phyloP scores from a whole-genome alignment of 2,329 filamentous ascomycete species.

The Venturia effusa region DNA sequence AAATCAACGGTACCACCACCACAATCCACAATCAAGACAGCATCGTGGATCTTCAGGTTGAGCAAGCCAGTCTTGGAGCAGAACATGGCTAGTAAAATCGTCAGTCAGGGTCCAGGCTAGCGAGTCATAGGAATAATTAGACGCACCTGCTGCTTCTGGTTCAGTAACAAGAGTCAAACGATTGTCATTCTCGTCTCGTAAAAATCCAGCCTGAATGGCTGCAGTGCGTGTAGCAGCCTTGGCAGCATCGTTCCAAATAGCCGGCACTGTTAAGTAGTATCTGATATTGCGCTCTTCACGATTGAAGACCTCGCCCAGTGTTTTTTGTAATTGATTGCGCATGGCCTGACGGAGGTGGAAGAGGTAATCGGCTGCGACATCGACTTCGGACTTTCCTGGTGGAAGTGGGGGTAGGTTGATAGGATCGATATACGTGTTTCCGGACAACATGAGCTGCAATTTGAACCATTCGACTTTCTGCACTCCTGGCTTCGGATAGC shows the following conservation, averaged over 20 bases:
- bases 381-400: slow-evolving; percentile 95
- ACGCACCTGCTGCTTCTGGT: slow-evolving; percentile 77
- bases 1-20: slow-evolving; percentile 97
- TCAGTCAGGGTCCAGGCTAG: not conserved
- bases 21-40: slow-evolving; percentile 96
- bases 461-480: slow-evolving; percentile 99
- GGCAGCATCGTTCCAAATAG: slow-evolving; percentile 98
- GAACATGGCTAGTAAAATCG: slow-evolving; percentile 48
- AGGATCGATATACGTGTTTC: slow-evolving; percentile 97
- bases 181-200: slow-evolving; percentile 96
- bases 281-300: slow-evolving; percentile 95
- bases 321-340: slow-evolving; percentile 92
- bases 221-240: slow-evolving; percentile 94
- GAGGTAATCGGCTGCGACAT: slow-evolving; percentile 97
- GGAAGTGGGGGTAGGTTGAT: slow-evolving; percentile 97
- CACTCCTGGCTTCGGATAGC: slow-evolving; percentile 93
- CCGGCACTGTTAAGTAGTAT: slow-evolving; percentile 96
- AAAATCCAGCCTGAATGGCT: slow-evolving; percentile 91
- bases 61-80: slow-evolving; percentile 93
- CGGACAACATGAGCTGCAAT: slow-evolving; percentile 94
- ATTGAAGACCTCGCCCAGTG: slow-evolving; percentile 93
- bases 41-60: slow-evolving; percentile 95
- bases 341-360: slow-evolving; percentile 97
- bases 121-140: not conserved
- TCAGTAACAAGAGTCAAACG: slow-evolving; percentile 89